Base-by-base conservation (phyloP, 129 eudicot genomes). In the Arctium lappa region DNA sequence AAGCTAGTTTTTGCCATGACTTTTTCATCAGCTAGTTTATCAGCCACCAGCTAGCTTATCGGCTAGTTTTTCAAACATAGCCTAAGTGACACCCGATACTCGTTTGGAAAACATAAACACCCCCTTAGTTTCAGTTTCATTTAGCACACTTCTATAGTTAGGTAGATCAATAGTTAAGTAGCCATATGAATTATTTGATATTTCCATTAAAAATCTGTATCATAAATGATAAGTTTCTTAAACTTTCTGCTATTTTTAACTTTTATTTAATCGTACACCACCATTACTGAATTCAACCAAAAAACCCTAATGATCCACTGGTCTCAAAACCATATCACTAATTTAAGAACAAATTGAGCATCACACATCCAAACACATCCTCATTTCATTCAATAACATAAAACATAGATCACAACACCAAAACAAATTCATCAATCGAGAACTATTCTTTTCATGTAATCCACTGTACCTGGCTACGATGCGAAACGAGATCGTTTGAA, bases 391-490 rank as follows among this genome's bases (percentile, higher is more conserved):
- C 44, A 66, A 29, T 6, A 77, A 66, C 74, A 7, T 6, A 75
- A 75, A 75, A 5, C 75, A 70, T 16, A 27, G 22, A 77, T 77
- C 86, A 83, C 29, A 40, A n/a, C 4, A 72, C 77, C 71, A 60
- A 72, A 56, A 6, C 39, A 6, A 62, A 30, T 3, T 31, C 68
- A 74, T 33, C 22, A 72, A 12, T 39, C 3, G 27, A 72, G 1
- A 33, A 68, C 30, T 39, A 30, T 39, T 13, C 27, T 65, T 16
- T 22, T 2, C 38, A 46, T 3, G 34, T 8, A 77, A 72, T 10
- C 40, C 75, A 33, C 76, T 1, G 32, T 77, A 93, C 97, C 97
- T 87, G 93, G 69, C 82, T 85, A 73, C 91, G 93, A 82, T 87
- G 81, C 33, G 96, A 88, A 60, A 80, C 39, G 22, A 84, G 76